Evolutionary conservation across 257 asterid species (phyloP).

Genomic region (Plantago major): DNA sequence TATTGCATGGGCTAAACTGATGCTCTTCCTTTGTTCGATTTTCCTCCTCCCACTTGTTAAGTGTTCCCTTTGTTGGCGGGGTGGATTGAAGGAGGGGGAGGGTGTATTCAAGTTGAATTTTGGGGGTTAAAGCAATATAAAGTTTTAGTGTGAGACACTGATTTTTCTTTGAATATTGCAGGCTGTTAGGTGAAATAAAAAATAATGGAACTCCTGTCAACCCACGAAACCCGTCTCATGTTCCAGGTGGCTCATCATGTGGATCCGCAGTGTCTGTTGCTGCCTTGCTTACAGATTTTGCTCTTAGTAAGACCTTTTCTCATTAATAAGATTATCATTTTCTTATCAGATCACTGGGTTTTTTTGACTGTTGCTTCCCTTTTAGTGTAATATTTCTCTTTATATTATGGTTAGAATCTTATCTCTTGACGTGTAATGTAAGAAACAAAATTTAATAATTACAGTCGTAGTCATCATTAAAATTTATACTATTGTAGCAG

Average conservation of each 20-base stretch:
- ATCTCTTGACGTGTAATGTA: too few relatives aligned
- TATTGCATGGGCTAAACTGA: not conserved
- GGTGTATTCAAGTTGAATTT: not conserved
- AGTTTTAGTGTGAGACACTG: conserved; percentile 12
- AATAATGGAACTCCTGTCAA: conserved; percentile 76
- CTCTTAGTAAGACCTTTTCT: conserved; percentile 57
- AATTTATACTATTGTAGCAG: too few relatives aligned
- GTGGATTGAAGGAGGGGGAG: not conserved
- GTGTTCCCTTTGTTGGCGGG: too few relatives aligned
- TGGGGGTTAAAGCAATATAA: not conserved
- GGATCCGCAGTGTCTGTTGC: conserved; percentile 96
- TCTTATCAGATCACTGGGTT: not conserved
- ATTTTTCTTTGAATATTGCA: conserved; percentile 33
- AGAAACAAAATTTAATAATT: too few relatives aligned
- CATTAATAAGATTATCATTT: not conserved
- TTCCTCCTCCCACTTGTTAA: not conserved
- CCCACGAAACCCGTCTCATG: conserved; percentile 64
- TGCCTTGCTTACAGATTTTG: conserved; percentile 71
- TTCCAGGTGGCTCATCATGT: conserved; percentile 91
- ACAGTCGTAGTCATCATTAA: too few relatives aligned
- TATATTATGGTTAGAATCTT: too few relatives aligned
- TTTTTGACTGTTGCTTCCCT: not conserved
- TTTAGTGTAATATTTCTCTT: not conserved
- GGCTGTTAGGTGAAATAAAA: conserved; percentile 81
- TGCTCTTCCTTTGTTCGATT: conserved; percentile 3